Percentiles rank a stretch among this genome's conserved stretches.
These are phyloP conservation scores for Polytolypa hystricis DNA, from an alignment of 2,329 filamentous ascomycete genomes.

Conservation along the genomic window DNA sequence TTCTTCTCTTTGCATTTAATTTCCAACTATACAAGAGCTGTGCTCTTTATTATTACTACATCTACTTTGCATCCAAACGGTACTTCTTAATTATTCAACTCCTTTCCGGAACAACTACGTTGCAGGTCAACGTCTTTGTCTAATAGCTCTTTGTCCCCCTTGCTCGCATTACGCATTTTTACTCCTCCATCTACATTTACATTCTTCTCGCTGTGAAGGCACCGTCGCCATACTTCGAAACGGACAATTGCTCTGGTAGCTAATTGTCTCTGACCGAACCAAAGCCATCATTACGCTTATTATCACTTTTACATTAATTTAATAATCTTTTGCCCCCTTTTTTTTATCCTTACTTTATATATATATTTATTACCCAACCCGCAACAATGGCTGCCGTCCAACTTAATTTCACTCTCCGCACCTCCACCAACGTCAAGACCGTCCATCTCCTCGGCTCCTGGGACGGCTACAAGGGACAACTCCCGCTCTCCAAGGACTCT, in stretches of 20 bases:
- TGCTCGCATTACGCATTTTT: no score
- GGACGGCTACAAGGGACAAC: constrained; percentile 93
- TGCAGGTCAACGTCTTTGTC: constrained; percentile 12
- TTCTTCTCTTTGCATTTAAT: constrained; percentile 6
- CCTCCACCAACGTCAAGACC: constrained; percentile 92
- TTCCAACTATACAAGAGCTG: constrained; percentile 7
- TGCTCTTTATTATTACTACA: constrained; percentile 5
- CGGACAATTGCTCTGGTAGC: not conserved
- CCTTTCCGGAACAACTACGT: constrained; percentile 6
- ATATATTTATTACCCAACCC: constrained; percentile 1
- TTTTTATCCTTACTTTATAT: constrained; percentile 2
- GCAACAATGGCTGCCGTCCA: constrained; percentile 76
- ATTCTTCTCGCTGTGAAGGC: not conserved
- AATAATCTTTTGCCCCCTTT: no score
- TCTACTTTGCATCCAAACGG: not conserved
- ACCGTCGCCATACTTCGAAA: not conserved
- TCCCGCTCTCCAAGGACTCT: constrained; percentile 81
- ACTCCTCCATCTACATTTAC: no score
- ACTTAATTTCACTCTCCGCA: constrained; percentile 90
- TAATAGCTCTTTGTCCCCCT: constrained; percentile 11
- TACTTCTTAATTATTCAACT: constrained; percentile 10
- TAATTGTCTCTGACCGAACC: not conserved
- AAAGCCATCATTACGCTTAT: constrained; percentile 1
- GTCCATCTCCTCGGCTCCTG: constrained; percentile 95
- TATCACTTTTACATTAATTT: constrained; percentile 4